Percentiles rank a stretch among this genome's conserved stretches.
phyloP scores from a whole-genome alignment of 2,329 filamentous ascomycete species.

The Botrytis paeoniae region DNA sequence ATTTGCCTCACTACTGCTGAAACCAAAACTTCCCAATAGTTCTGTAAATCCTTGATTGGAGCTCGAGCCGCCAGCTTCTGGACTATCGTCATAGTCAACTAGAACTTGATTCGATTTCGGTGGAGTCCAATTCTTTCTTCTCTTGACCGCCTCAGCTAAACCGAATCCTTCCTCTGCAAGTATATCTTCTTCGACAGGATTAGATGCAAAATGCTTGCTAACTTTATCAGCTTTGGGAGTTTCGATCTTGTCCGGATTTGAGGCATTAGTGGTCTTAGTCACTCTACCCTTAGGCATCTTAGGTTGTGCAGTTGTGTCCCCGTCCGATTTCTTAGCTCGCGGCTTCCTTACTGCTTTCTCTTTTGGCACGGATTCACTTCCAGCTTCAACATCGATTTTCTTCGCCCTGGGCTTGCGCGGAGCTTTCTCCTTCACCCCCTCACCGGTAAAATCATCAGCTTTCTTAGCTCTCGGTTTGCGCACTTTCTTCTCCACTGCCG shows the following conservation, averaged over 20 bases:
- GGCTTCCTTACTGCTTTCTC: conserved; percentile 22
- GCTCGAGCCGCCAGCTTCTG: conserved; percentile 4
- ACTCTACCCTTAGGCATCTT: conserved; percentile 38
- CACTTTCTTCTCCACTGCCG: conserved; percentile 27
- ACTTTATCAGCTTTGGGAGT: conserved; percentile 22
- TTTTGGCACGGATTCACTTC: conserved; percentile 18
- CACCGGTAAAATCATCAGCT: conserved; percentile 10
- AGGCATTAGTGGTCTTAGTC: conserved; percentile 35
- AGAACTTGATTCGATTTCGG: conserved; percentile 43
- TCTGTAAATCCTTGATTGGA: conserved; percentile 36
- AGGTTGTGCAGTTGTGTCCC: conserved; percentile 33
- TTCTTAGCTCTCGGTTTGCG: conserved; percentile 30
- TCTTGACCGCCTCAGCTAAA: conserved; percentile 46
- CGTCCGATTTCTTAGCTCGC: conserved; percentile 28
- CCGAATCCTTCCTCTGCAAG: conserved; percentile 25
- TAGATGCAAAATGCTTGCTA: conserved; percentile 17
- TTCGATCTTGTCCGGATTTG: conserved; percentile 24
- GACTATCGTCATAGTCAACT: background rate
- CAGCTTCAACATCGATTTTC: conserved; percentile 23
- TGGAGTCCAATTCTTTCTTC: conserved; percentile 68
- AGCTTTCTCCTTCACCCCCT: conserved; percentile 27
- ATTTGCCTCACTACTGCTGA: conserved; percentile 31
- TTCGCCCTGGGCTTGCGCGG: conserved; percentile 28
- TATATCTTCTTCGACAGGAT: background rate
- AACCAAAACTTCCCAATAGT: conserved; percentile 43